Percentiles rank a stretch among this genome's conserved stretches.
These are phyloP conservation scores for Phytophthora fragariae DNA, from an alignment of 352 stramenopile genomes.

Conservation along the genomic window DNA sequence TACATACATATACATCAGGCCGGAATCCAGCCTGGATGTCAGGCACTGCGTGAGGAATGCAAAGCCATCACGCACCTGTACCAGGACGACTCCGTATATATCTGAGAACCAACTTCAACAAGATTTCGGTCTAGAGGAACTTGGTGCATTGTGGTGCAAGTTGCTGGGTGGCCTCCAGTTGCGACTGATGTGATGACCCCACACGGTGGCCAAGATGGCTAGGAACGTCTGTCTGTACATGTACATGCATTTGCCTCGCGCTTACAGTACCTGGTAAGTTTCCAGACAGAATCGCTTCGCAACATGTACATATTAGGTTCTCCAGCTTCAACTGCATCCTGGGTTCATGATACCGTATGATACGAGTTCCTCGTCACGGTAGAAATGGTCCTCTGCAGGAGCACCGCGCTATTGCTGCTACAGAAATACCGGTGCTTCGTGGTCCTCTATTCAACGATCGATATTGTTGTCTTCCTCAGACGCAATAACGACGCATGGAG, in stretches of 20 bases:
- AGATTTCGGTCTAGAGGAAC: background rate
- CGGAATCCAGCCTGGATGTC: background rate
- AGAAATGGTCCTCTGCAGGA: too few relatives aligned
- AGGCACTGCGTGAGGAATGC: conserved; percentile 14
- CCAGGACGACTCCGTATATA: conserved; percentile 33
- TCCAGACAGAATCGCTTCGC: background rate
- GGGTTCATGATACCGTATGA: background rate
- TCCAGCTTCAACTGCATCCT: conserved; percentile 2
- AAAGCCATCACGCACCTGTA: conserved; percentile 23
- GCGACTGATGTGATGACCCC: conserved; percentile 9
- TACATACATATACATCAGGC: too few relatives aligned
- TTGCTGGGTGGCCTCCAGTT: background rate
- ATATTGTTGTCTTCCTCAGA: too few relatives aligned
- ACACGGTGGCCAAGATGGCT: background rate
- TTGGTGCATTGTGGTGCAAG: background rate
- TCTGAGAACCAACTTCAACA: conserved; percentile 33
- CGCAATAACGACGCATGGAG: too few relatives aligned
- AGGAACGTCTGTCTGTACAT: background rate
- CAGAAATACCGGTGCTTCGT: too few relatives aligned
- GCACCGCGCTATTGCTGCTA: too few relatives aligned
- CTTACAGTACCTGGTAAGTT: background rate
- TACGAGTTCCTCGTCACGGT: background rate
- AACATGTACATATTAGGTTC: background rate
- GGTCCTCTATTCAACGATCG: too few relatives aligned
- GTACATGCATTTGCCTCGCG: background rate